Percentiles rank a stretch among this genome's conserved stretches.
These are phyloP conservation scores for Petrea volubilis DNA, from an alignment of 257 asterid species.

Conservation along the genomic window DNA sequence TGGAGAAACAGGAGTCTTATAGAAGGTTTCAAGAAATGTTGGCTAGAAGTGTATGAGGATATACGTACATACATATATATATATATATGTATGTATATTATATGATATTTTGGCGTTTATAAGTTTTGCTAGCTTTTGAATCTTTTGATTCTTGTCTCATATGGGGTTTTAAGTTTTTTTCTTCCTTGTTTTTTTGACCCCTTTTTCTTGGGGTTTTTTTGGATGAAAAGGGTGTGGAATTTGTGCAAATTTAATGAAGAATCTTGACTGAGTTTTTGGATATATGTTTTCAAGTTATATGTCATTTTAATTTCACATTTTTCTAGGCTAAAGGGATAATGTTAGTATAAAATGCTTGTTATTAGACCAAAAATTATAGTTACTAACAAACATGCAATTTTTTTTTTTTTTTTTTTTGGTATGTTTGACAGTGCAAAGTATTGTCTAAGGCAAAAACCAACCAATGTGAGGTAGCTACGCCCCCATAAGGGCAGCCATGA, in stretches of 20 bases:
- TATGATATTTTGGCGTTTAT: not conserved
- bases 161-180: constrained; percentile 1
- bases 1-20: constrained; percentile 89
- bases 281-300: not conserved
- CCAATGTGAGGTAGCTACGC: no score
- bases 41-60: constrained; percentile 70
- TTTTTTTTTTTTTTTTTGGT: no score
- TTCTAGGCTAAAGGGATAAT: no score
- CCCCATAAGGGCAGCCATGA: no score
- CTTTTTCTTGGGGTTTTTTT: no score
- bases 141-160: constrained; percentile 1
- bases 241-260: constrained; percentile 37
- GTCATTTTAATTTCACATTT: not conserved
- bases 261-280: not conserved
- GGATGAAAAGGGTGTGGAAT: constrained; percentile 28
- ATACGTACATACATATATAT: not conserved
- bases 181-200: constrained; percentile 17
- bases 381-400: no score
- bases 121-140: no score
- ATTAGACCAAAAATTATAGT: no score
- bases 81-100: no score
- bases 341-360: no score
- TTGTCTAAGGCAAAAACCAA: no score
- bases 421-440: no score
- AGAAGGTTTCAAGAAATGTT: constrained; percentile 91